Evolutionary conservation across 108 stramenopile species (phyloP), one percentile per base, ranked within the genome.

Genomic region (Nitzschia sp.): DNA sequence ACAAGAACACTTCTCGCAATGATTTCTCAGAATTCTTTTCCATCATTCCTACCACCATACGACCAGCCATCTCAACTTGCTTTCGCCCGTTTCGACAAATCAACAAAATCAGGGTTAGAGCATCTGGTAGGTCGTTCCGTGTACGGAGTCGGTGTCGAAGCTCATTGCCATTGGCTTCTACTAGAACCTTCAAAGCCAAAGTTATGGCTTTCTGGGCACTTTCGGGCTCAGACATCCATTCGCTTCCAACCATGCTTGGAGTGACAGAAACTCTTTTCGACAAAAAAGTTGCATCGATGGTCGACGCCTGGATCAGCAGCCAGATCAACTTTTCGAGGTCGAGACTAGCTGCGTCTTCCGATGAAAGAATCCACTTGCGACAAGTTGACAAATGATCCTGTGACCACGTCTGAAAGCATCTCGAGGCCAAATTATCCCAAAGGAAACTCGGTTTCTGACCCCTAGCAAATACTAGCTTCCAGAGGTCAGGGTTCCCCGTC

Each of bases 321-420:
- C 80, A 66, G 10, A 83, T 53, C 14, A 69, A 15, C 34, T 76
- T 66, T 8, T 34, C 56, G 22, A 73, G 41, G 42, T 76, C 74
- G 20, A 70, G 56, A 12, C 65, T 41, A 5, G 51, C 56, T 7
- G 50, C 39, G 21, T 48, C 34, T 37, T 67, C 62, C 24, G 71
- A 56, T 15, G 59, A 48, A 0, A 83, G 24, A 26, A 84, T 69
- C 83, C 87, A 88, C 17, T 55, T 21, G 17, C 72, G 71, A 42
- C 87, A 88, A 19, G 39, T 57, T n/a, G 51, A 15, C 21, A 82
- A 55, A 46, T 77, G 80, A 1, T 67, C 50, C 10, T 71, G 55
- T 8, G 72, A 56, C 86, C 83, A 87, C 7, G 38, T 40, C 46
- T 70, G 44, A 29, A 63, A 72, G 68, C 83, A 83, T n/a, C 71